phyloP scores from a whole-genome alignment of 2,329 filamentous ascomycete genomes.

The Chrysosporium queenslandicum region DNA sequence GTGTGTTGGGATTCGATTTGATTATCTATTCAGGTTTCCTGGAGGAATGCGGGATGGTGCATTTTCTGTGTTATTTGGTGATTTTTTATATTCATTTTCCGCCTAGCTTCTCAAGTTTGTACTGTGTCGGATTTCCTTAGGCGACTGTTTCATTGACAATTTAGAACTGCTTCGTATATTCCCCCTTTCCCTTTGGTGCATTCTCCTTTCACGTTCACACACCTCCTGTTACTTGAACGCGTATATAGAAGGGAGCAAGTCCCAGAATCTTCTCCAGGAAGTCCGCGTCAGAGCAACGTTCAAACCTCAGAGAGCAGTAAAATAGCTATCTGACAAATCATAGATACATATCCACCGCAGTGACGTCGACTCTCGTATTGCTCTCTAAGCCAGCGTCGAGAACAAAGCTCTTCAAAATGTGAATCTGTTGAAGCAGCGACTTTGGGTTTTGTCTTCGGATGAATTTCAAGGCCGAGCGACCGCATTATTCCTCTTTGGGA shows the following conservation, averaged over 20 bases:
- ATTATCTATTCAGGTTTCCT: background rate
- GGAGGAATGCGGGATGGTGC: background rate
- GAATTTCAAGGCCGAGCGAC: background rate
- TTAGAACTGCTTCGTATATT: background rate
- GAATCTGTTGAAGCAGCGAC: slow-evolving; percentile 7
- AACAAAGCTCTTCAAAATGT: slow-evolving; percentile 1
- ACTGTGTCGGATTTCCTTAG: background rate
- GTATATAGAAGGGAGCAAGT: too few species aligned
- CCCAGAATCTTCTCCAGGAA: too few species aligned
- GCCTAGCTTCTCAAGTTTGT: background rate
- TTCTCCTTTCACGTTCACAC: background rate
- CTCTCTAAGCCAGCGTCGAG: too few species aligned
- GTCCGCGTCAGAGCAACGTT: too few species aligned
- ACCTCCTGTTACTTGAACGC: background rate
- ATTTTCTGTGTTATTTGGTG: background rate
- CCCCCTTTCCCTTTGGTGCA: background rate
- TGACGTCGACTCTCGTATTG: too few species aligned
- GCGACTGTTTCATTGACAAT: background rate
- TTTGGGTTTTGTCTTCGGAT: background rate
- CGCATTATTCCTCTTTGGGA: background rate
- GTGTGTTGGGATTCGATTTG: background rate
- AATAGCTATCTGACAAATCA: too few species aligned
- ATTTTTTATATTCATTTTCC: background rate
- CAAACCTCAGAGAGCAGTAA: too few species aligned
- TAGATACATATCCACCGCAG: too few species aligned